Evolutionary conservation across 148 eudicot species (phyloP).

Genomic region (Persicaria tinctoria): DNA sequence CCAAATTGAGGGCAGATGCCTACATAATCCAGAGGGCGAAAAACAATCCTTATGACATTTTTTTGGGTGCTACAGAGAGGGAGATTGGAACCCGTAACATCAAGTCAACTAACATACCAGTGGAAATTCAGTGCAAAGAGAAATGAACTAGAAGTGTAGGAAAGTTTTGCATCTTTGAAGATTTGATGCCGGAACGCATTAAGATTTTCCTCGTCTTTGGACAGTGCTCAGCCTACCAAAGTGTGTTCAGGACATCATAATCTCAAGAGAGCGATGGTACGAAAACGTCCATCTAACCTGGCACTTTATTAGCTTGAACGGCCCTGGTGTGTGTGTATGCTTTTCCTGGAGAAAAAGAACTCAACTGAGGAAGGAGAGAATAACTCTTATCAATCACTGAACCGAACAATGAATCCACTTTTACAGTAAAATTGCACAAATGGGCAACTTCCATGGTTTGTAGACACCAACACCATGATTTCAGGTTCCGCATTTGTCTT

Average conservation of each 20-base stretch:
- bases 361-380: constrained; percentile 9
- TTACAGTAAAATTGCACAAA: constrained; percentile 5
- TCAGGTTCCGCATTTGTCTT: background rate
- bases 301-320: background rate
- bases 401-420: background rate
- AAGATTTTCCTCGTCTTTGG: constrained; percentile 9
- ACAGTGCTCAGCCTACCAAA: background rate
- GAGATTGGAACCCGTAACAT: too few relatives aligned
- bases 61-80: background rate
- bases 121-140: background rate
- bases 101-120: background rate
- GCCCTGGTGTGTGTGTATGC: background rate
- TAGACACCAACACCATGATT: background rate
- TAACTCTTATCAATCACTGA: background rate
- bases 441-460: background rate
- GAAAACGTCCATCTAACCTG: background rate
- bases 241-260: background rate
- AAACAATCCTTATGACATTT: background rate
- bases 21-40: background rate
- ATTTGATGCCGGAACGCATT: constrained; percentile 6
- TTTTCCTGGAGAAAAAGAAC: background rate
- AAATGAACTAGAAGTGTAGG: background rate
- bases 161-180: background rate
- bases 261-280: background rate
- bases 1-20: background rate